A percentile compares a stretch with the other conserved stretches of the same genome.
These are phyloP conservation scores for Lepidium africanum DNA, from an alignment of 345 rosid species.

Conservation along the genomic window DNA sequence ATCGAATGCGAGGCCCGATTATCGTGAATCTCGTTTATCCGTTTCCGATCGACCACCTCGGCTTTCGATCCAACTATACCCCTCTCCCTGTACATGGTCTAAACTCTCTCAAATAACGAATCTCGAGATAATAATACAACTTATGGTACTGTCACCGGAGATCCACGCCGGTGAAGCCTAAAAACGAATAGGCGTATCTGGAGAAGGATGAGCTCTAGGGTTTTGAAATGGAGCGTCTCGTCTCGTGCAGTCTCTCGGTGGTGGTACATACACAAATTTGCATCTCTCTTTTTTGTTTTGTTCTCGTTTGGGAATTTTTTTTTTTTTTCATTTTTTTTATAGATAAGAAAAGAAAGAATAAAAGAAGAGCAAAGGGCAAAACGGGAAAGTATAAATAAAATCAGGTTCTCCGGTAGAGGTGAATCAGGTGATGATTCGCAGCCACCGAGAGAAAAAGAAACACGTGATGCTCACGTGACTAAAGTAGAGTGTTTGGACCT, in stretches of 20 bases:
- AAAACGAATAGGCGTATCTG: background rate
- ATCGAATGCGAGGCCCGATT: slow-evolving; percentile 68
- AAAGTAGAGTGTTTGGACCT: background rate
- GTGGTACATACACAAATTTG: slow-evolving; percentile 2
- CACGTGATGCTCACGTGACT: slow-evolving; percentile 24
- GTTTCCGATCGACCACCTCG: slow-evolving; percentile 79
- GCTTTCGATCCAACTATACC: slow-evolving; percentile 54
- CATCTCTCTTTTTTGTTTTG: background rate
- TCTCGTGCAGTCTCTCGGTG: slow-evolving; percentile 9
- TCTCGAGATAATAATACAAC: background rate
- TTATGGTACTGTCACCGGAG: slow-evolving; percentile 5
- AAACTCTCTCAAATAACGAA: background rate
- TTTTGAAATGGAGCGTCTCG: slow-evolving; percentile 15
- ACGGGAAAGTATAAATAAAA: slow-evolving; percentile 4
- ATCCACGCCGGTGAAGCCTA: slow-evolving; percentile 11
- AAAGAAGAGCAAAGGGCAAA: slow-evolving; percentile 20
- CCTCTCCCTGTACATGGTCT: slow-evolving; percentile 36
- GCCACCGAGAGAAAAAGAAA: background rate
- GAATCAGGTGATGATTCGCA: slow-evolving; percentile 2
- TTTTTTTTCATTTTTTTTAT: background rate
- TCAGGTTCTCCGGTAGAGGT: background rate
- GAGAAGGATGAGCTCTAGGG: slow-evolving; percentile 4
- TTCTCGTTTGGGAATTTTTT: slow-evolving; percentile 2
- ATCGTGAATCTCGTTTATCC: slow-evolving; percentile 68
- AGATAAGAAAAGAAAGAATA: slow-evolving; percentile 21